A percentile compares a stretch with the other conserved stretches of the same genome.
phyloP scores from a whole-genome alignment of 2,329 filamentous ascomycete species.

The Sarocladiaceae sp. region DNA sequence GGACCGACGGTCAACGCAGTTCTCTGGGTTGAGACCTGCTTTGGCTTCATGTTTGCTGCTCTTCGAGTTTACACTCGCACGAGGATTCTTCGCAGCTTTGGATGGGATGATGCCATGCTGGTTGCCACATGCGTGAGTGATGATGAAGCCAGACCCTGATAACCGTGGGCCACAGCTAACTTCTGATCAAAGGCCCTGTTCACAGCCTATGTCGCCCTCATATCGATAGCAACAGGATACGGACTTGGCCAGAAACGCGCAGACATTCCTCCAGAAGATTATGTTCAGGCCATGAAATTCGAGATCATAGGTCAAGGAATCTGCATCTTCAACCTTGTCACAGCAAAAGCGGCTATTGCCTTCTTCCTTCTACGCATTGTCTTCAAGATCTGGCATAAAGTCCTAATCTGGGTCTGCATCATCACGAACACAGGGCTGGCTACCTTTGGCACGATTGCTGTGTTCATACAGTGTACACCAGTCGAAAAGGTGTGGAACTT shows the following conservation, averaged over 20 bases:
- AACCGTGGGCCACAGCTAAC: background rate
- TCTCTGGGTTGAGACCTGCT: conserved; percentile 8
- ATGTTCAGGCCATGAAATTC: conserved; percentile 11
- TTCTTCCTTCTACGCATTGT: conserved; percentile 21
- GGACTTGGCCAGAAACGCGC: conserved; percentile 10
- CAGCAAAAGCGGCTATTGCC: conserved; percentile 12
- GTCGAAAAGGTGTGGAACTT: conserved; percentile 19
- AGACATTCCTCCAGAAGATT: conserved; percentile 7
- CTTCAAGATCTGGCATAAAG: conserved; percentile 16
- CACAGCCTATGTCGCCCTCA: conserved; percentile 4
- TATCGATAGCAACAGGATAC: conserved; percentile 8
- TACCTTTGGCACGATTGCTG: conserved; percentile 16
- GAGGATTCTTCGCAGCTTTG: conserved; percentile 9
- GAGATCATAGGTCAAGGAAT: conserved; percentile 13
- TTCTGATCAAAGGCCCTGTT: conserved; percentile 4
- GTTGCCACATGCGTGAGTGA: conserved; percentile 7
- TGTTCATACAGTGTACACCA: conserved; percentile 21
- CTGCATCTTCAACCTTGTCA: conserved; percentile 15
- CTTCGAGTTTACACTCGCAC: conserved; percentile 6
- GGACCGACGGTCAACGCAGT: conserved; percentile 10
- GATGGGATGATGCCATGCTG: conserved; percentile 9
- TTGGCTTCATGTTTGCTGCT: conserved; percentile 8
- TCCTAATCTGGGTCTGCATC: conserved; percentile 21
- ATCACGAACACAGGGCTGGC: conserved; percentile 18
- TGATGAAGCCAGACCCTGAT: background rate